These are phyloP conservation scores for Camellia lanceoleosa DNA, from an alignment of 148 eudicot genomes.

Conservation along the genomic window DNA sequence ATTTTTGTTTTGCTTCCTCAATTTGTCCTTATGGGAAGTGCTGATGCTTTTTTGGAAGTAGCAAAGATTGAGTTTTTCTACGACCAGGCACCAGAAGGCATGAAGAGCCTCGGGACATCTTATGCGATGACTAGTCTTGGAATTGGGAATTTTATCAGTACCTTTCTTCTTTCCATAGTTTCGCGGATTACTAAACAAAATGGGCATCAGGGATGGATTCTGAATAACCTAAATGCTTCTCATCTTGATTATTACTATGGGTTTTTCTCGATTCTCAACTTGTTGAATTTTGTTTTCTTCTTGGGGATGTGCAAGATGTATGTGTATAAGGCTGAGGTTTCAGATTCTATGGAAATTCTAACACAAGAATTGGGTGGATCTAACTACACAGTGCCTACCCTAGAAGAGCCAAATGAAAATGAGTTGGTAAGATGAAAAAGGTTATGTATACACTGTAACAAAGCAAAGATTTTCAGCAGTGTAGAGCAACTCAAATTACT, in stretches of 20 bases:
- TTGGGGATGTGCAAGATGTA: conserved; percentile 43
- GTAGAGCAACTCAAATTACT: too few relatives aligned
- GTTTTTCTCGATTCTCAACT: conserved; percentile 50
- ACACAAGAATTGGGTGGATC: conserved; percentile 35
- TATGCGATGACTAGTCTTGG: conserved; percentile 60
- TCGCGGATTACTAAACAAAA: conserved; percentile 45
- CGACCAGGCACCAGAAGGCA: conserved; percentile 82
- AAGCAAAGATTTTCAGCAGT: too few relatives aligned
- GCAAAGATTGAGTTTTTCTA: conserved; percentile 80
- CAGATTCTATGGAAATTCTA: conserved; percentile 45
- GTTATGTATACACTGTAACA: too few relatives aligned
- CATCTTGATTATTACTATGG: conserved; percentile 74
- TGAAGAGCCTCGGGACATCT: conserved; percentile 87
- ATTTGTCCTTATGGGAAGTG: conserved; percentile 62
- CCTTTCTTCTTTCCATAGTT: conserved; percentile 56
- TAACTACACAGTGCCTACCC: not conserved
- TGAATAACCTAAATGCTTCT: conserved; percentile 72
- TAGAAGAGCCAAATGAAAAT: not conserved
- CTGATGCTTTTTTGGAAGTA: conserved; percentile 66
- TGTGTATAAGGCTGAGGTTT: conserved; percentile 68
- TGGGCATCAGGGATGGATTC: conserved; percentile 61
- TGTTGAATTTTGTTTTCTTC: conserved; percentile 54
- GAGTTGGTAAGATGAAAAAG: too few relatives aligned
- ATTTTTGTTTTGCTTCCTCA: conserved; percentile 72
- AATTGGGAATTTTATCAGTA: conserved; percentile 68